Base-by-base conservation (phyloP, 257 asterid species). In the Primulina tabacum region DNA sequence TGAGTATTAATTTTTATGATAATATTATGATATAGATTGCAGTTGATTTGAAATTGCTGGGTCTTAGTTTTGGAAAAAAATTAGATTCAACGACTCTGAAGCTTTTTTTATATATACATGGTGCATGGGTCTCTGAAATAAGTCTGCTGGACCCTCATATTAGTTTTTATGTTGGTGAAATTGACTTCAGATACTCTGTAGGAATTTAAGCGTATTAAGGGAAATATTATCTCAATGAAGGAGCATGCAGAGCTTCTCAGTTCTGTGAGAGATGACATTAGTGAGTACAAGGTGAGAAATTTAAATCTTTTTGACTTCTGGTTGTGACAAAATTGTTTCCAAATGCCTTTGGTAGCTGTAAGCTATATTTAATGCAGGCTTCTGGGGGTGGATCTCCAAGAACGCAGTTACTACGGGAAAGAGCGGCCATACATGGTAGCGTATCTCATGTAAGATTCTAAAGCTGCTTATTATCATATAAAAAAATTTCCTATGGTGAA, bases 211-310 rank as follows among this genome's bases (percentile, higher is more conserved):
- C 97, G 99, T 37, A 87, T 82, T 77, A 94, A 91, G 83, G 98
- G 99, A 72, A 94, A 94, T 70, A 91, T 89, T 65, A 89, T 76
- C 79, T 94, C 98, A 63, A 83, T 91, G 98, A 81, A 75, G 88
- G 97, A 94, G 73, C 99, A 94, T 29, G 98, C 98, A 8, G 99
- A 94, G 80, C 99, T 91, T 74, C 97, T 94, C 59, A 91, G 87
- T 81, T 94, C 99, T 70, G 99, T 94, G 61, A 85, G 99, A 73
- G 98, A 94, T 71, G 99, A 94, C 79, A 94, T 94, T 79, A 89
- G 88, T 71, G 99, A 94, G 78, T 91, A 75, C 82, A 94, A 91
- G 98, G 99, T 86, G 75, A 81, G 86, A 71, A 62, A 80, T 21
- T 20, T 35, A 26, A 12, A 47, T 47, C 26, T 38, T 64, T 16